Conservation (phyloP, 2,329 filamentous ascomycete species). For the Lachnellula occidentalis region DNA sequence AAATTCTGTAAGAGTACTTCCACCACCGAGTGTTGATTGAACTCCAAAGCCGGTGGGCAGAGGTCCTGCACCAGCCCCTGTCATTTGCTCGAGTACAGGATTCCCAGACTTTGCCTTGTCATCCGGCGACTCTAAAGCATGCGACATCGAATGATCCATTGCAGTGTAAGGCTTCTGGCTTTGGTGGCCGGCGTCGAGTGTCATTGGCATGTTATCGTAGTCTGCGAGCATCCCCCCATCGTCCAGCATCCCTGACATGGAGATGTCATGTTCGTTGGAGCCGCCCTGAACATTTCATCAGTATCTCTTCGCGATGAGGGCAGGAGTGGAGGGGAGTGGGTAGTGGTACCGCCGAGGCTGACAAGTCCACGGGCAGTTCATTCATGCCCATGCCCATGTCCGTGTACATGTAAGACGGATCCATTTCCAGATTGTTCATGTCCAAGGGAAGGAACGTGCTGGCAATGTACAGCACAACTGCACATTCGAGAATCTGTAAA, state of each 20-base stretch:
- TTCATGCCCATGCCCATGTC: constrained; percentile 19
- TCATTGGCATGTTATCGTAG: constrained; percentile 40
- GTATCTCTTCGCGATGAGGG: neutral
- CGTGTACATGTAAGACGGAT: too few relatives aligned
- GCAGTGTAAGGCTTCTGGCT: constrained; percentile 27
- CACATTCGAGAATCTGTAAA: constrained; percentile 10
- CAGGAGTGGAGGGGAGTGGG: neutral
- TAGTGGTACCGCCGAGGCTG: constrained; percentile 25
- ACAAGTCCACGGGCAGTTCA: constrained; percentile 23
- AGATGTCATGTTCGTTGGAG: constrained; percentile 22
- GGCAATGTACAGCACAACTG: constrained; percentile 3
- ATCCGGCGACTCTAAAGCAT: constrained; percentile 14
- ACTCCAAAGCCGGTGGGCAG: constrained; percentile 28
- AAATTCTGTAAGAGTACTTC: constrained; percentile 58
- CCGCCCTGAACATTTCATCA: constrained; percentile 5
- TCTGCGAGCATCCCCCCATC: constrained; percentile 34
- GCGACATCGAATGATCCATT: constrained; percentile 15
- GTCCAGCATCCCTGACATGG: constrained; percentile 39
- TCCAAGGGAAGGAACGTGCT: neutral
- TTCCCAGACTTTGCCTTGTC: constrained; percentile 8
- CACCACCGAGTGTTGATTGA: constrained; percentile 24
- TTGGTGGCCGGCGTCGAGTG: constrained; percentile 34
- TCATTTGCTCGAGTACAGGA: constrained; percentile 19
- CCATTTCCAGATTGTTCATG: too few relatives aligned
- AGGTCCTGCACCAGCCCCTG: constrained; percentile 28